These are phyloP conservation scores for Schoenoplectus triqueter DNA, from an alignment of 202 grass and related monocot species.

Conservation along the genomic window DNA sequence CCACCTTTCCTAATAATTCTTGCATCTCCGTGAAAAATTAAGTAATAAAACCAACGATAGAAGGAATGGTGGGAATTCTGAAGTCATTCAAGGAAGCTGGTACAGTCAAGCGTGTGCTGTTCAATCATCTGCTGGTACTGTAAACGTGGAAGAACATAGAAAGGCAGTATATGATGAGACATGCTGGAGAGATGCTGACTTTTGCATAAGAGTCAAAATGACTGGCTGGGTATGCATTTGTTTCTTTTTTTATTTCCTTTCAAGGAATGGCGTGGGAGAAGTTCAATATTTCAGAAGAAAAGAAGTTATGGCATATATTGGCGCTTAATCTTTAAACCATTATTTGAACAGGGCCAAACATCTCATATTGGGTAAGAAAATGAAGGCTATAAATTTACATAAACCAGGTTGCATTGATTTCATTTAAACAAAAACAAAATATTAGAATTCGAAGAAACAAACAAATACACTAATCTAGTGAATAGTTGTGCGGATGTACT, in stretches of 20 bases:
- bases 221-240: constrained; percentile 73
- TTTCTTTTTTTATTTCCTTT: background rate
- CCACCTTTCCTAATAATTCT: background rate
- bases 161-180: constrained; percentile 58
- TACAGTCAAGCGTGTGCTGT: constrained; percentile 74
- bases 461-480: background rate
- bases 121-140: constrained; percentile 82
- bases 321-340: background rate
- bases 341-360: background rate
- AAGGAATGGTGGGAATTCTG: constrained; percentile 87
- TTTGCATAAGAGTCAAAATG: constrained; percentile 85
- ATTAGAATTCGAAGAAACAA: constrained; percentile 2
- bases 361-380: background rate
- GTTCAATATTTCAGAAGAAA: no score
- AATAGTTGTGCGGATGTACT: constrained; percentile 69
- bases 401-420: background rate
- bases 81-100: constrained; percentile 73
- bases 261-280: constrained; percentile 18
- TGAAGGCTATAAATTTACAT: background rate
- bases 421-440: background rate
- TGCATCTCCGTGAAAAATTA: constrained; percentile 58
- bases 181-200: constrained; percentile 79
- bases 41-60: constrained; percentile 81
- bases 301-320: constrained; percentile 20
- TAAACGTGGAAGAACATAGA: constrained; percentile 58